Base-by-base conservation (phyloP, 2,329 filamentous ascomycete species). In the Didymella lethalis region DNA sequence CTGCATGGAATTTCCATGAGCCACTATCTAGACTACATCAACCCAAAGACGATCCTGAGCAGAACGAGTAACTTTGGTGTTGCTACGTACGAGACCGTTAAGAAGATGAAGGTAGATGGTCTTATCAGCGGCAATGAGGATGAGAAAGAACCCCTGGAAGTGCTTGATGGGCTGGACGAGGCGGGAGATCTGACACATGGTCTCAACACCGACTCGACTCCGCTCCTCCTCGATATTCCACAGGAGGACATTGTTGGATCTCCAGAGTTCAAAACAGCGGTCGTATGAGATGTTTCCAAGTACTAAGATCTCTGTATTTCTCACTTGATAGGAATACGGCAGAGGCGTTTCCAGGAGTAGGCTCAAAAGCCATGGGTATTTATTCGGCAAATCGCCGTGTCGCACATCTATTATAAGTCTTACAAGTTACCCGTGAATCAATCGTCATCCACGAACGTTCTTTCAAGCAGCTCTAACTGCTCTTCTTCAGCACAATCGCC, bases 1-100 rank as follows among this genome's bases (percentile, higher is more conserved):
- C 29, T 70, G 48, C 64, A 70, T 62, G 64, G 63, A 5, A 66
- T 64, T 40, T 43, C 46, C 2, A 52, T 52, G 28, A 20, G 49
- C 14, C 2, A 20, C 3, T 54, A 65, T 26, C 38, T 54, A 5
- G 16, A 59, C 4, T 44, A 43, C 10, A 60, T 69, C 26, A 65
- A 57, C 11, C 62, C 62, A 11, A 62, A 60, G 48, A 57, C 49
- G 8, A 57, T 68, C 7, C 12, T 65, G 31, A 48, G 41, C 31
- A 34, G 66, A 10, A 65, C 38, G 20, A 69, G 62, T 29, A 69
- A 68, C 20, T 66, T 62, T 51, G 63, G 52, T 3, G 36, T 65
- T 14, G 67, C 67, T 1, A 63, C 55, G n/a, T 70, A 57, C 28
- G 41, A 54, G 2, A 43, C 57, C 31, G 61, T 69, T 3, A 67